Evolutionary conservation across 2,329 filamentous ascomycete species (phyloP), one percentile per base, ranked within the genome.

Genomic region (Penicillium sp.): DNA sequence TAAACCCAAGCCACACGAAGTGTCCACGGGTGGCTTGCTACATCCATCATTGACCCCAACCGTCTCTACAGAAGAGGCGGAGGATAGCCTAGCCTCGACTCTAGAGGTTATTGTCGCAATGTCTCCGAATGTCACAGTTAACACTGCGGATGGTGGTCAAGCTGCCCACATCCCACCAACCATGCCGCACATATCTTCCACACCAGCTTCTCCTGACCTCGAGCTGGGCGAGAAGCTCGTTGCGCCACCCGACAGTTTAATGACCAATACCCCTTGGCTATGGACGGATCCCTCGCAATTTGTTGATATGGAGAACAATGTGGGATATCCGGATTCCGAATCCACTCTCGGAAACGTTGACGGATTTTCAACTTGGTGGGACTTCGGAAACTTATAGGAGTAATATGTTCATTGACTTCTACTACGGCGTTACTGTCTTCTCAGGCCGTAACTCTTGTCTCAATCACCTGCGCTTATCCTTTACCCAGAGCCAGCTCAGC

Each of bases 21-120:
- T 70, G 1, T 69, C 76, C 0, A 68, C 68, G 0, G 69, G 73
- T 3, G 75, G 78, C 3, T 67, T 82, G 2, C 70, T 82, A 2
- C 75, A 79, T 53, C 63, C 73, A 1, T 78, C 79, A 0, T 73
- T 81, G 3, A 60, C 58, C 0, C 69, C 75, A 0, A 71, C 75
- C 0, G 56, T 69, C 1, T 27, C 70, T 1, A 62, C 67, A 2
- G 70, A 76, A 10, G 72, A 75, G 3, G 51, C 58, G 5, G 67
- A 74, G 29, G 71, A 78, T 27, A 69, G 64, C 46, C 70, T 75
- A 1, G 76, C 72, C 2, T 68, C 65, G 0, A 72, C 66, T 0
- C 70, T 82, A 0, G 80, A 82, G 59, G 80, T 82, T 31, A 78
- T 81, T 5, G 79, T 81, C 8, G 79, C 80, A 0, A 80, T 78